Evolutionary conservation across 2,329 filamentous ascomycete species (phyloP).

Genomic region (Penicillium sp.): DNA sequence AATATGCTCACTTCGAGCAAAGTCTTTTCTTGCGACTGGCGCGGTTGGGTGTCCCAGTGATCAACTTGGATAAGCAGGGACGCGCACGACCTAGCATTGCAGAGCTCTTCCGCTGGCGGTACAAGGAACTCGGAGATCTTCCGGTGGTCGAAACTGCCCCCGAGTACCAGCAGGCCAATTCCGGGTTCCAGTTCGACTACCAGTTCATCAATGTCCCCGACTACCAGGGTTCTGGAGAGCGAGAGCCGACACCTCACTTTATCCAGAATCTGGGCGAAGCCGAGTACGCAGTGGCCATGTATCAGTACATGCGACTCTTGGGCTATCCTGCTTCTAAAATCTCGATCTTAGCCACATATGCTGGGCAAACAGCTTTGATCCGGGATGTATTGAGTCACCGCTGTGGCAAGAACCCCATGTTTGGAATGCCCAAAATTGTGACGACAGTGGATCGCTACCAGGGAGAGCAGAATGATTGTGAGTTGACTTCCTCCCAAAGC

Average conservation of each 20-base stretch:
- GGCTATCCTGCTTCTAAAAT: constrained; percentile 85
- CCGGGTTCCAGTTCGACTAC: constrained; percentile 90
- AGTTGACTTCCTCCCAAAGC: constrained; percentile 42
- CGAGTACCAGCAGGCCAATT: constrained; percentile 80
- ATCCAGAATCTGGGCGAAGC: constrained; percentile 96
- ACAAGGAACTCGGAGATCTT: constrained; percentile 75
- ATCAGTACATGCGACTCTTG: constrained; percentile 94
- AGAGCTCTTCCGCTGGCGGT: constrained; percentile 90
- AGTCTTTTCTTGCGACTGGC: constrained; percentile 90
- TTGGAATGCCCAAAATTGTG: constrained; percentile 84
- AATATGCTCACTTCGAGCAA: constrained; percentile 95
- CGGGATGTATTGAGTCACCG: constrained; percentile 80
- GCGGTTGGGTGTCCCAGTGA: constrained; percentile 85
- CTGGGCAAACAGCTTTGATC: constrained; percentile 85
- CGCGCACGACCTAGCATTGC: constrained; percentile 85
- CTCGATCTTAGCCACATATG: constrained; percentile 88
- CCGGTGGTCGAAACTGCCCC: constrained; percentile 66
- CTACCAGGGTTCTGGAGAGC: constrained; percentile 87
- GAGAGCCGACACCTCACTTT: constrained; percentile 88
- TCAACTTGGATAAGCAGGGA: constrained; percentile 89
- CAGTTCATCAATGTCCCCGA: constrained; percentile 95
- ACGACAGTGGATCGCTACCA: constrained; percentile 98
- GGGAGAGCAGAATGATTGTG: constrained; percentile 98
- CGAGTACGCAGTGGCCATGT: constrained; percentile 93
- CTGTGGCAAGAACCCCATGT: constrained; percentile 78